Evolutionary conservation across 305 asterid species (phyloP), one percentile per base, ranked within the genome.

Genomic region (Rubia occidens): DNA sequence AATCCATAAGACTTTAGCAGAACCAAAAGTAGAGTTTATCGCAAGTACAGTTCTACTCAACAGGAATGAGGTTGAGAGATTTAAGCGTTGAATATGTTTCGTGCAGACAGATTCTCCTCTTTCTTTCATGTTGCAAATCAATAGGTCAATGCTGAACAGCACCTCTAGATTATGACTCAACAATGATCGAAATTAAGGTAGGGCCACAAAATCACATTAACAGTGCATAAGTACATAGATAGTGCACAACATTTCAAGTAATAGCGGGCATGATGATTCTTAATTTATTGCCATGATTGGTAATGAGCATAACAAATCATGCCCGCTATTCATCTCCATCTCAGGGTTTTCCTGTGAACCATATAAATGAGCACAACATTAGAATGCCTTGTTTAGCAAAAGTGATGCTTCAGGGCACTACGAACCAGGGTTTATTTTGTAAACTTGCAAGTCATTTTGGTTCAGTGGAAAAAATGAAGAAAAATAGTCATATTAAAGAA

Each of bases 1-100:
- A 69, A 29, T 4, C 8, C 59, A 68, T 76, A 6, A 72, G 58
- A 68, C 60, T 29, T 43, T 17, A 49, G 51, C 26, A 61, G 13
- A 55, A 37, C 54, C 15, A 13, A 62, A 8, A 9, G 68, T 42
- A 63, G 35, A 42, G 11, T 40, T n/a, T 17, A 37, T 39, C 39
- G 15, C 24, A 9, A n/a, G 65, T 21, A 37, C 29, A n/a, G 11
- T 39, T 6, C 49, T 40, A 26, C 24, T 53, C 59, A 17, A 53
- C 7, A 13, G n/a, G n/a, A n/a, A n/a, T n/a, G n/a, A n/a, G n/a
- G n/a, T n/a, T n/a, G n/a, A n/a, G 21, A 60, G 1, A 13, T 3
- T 61, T 60, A 64, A 44, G 21, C 21, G 56, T 37, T 44, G 14
- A 45, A 11, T 4, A 1, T 43, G 10, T 64, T 20, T n/a, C 10